Evolutionary conservation across 2,329 filamentous ascomycete species (phyloP).

Genomic region (Dothideomycetes sp.): DNA sequence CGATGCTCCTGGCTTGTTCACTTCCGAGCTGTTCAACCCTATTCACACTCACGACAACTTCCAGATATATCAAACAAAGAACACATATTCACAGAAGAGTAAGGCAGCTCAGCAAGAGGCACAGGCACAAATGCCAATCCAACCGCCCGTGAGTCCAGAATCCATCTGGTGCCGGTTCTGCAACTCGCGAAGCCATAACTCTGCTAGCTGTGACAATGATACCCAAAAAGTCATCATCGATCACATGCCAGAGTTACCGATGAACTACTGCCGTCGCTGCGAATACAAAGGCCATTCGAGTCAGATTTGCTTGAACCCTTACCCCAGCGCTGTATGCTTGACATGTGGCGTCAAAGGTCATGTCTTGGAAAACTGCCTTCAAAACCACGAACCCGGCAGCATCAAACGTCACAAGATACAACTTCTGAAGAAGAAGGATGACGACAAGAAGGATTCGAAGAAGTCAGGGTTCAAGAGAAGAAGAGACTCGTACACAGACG

Average conservation of each 20-base stretch:
- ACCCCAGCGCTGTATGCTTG: background rate
- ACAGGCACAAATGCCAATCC: no score
- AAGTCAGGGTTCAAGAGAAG: no score
- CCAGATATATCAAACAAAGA: background rate
- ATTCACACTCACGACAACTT: background rate
- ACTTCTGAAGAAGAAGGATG: no score
- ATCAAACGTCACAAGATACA: no score
- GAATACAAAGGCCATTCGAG: background rate
- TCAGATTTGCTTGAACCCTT: background rate
- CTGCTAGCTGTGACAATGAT: background rate
- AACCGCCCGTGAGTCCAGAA: no score
- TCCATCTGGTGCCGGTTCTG: slow-evolving; percentile 3
- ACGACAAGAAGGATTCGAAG: no score
- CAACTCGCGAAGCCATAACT: background rate
- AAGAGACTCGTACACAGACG: no score
- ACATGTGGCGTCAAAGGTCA: background rate
- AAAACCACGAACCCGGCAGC: no score
- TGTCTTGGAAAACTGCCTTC: background rate
- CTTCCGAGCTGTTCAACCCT: no score
- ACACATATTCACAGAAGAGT: background rate
- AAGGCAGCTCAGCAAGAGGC: background rate
- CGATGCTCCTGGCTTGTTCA: no score
- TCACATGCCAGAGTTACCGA: background rate
- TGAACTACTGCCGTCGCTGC: background rate
- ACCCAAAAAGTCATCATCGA: background rate